phyloP scores from a whole-genome alignment of 108 stramenopile genomes.

The Tribonema minus region DNA sequence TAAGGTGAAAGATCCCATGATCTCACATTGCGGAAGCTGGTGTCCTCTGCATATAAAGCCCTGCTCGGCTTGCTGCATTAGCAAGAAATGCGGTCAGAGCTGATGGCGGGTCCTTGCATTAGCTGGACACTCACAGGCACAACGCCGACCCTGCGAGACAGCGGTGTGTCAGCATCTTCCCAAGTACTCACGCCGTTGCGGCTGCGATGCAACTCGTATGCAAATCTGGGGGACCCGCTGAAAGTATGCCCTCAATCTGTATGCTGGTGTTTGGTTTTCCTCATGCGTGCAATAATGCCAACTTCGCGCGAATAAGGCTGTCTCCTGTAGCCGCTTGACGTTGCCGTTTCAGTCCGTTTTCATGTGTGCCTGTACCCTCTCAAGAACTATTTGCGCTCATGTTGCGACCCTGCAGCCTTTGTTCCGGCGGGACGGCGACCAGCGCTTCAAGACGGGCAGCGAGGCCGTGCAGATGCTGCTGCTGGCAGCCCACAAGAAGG shows the following conservation, averaged over 20 bases:
- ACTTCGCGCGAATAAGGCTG: neutral
- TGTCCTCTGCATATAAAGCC: neutral
- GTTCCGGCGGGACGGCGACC: slow-evolving; percentile 30
- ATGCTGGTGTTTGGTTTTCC: neutral
- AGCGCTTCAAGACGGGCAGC: slow-evolving; percentile 44
- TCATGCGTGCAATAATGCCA: neutral
- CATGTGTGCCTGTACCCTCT: neutral
- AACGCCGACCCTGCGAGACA: neutral
- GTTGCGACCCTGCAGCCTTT: neutral
- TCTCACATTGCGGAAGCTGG: slow-evolving; percentile 21
- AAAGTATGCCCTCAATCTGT: neutral
- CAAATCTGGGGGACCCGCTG: too few relatives aligned
- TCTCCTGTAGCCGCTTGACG: neutral
- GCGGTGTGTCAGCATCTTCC: neutral
- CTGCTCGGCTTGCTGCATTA: neutral
- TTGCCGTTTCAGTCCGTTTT: neutral
- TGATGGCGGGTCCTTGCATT: neutral
- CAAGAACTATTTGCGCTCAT: neutral
- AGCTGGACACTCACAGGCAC: neutral
- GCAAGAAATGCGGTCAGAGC: neutral
- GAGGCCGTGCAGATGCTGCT: too few relatives aligned
- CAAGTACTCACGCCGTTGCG: too few relatives aligned
- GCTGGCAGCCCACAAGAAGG: slow-evolving; percentile 63
- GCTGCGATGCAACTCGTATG: too few relatives aligned
- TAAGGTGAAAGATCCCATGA: slow-evolving; percentile 37